Evolutionary conservation across 371 early-diverging fungal species (phyloP).

Genomic region (Parasitella parasitica): DNA sequence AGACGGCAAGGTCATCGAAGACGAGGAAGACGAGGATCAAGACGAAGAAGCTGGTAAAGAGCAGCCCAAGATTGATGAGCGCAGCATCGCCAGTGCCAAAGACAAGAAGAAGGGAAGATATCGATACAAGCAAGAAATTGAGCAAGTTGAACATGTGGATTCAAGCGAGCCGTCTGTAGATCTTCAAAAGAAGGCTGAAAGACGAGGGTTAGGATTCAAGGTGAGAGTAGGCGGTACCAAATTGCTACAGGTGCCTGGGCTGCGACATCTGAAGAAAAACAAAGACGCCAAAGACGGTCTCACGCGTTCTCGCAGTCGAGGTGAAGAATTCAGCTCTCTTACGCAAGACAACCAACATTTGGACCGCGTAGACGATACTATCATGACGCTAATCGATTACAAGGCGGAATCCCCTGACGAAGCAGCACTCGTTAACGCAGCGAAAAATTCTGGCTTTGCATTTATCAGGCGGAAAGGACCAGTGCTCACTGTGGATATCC

Average conservation of each 20-base stretch:
- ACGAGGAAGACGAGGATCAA: conserved; percentile 24
- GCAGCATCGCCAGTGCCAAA: neutral
- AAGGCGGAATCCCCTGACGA: conserved; percentile 86
- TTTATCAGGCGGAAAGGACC: conserved; percentile 55
- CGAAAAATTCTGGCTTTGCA: conserved; percentile 83
- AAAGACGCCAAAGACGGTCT: neutral
- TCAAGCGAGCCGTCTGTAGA: neutral
- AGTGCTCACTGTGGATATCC: conserved; percentile 58
- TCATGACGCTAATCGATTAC: conserved; percentile 36
- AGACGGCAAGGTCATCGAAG: conserved; percentile 50
- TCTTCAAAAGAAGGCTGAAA: neutral
- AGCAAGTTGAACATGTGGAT: neutral
- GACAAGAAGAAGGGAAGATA: too few species aligned
- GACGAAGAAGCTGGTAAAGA: conserved; percentile 12
- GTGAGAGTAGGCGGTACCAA: conserved; percentile 2
- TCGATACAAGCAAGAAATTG: neutral
- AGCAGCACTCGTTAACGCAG: conserved; percentile 85
- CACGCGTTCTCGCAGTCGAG: conserved; percentile 3
- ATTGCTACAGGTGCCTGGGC: neutral
- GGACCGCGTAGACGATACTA: conserved; percentile 36
- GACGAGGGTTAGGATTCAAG: neutral
- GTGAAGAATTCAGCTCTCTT: conserved; percentile 21
- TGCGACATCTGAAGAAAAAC: neutral
- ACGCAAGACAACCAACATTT: conserved; percentile 19
- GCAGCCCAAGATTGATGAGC: conserved; percentile 12